These are phyloP conservation scores for Chlorokybus atmophyticus DNA, from an alignment of 139 green algal genomes.

Conservation along the genomic window DNA sequence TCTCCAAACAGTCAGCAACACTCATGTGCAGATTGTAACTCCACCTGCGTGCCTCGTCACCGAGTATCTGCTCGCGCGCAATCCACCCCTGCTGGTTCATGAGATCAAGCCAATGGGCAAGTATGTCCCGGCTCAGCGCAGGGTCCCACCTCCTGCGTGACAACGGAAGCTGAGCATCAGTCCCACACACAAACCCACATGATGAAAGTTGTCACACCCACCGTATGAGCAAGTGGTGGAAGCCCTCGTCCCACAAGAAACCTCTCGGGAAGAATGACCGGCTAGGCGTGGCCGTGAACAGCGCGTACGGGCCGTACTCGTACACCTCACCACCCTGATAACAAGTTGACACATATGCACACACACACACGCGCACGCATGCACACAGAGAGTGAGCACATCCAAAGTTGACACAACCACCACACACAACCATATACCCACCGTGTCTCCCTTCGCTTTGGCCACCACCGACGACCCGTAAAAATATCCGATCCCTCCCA, in stretches of 20 bases:
- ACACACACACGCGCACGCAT: background rate
- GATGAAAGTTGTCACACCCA: constrained; percentile 1
- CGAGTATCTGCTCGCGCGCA: constrained; percentile 34
- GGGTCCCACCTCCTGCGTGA: constrained; percentile 45
- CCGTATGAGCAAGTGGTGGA: constrained; percentile 74
- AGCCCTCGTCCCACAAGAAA: constrained; percentile 96
- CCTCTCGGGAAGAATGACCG: constrained; percentile 83
- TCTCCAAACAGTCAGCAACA: no score
- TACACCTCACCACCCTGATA: no score
- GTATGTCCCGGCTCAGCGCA: constrained; percentile 47
- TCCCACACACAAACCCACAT: background rate
- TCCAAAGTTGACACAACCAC: no score
- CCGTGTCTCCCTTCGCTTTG: background rate
- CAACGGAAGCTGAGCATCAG: constrained; percentile 24
- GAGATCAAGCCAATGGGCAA: constrained; percentile 87
- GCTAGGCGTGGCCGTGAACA: constrained; percentile 48
- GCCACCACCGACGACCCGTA: constrained; percentile 52
- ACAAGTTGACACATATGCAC: no score
- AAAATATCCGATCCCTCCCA: constrained; percentile 88
- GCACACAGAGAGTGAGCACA: background rate
- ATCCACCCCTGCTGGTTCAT: constrained; percentile 73
- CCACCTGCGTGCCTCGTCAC: constrained; percentile 21
- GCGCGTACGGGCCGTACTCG: constrained; percentile 22
- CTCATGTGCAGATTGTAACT: background rate
- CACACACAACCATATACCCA: no score